These are phyloP conservation scores for Populus ilicifolia DNA, from an alignment of 345 rosid genomes.

Conservation along the genomic window DNA sequence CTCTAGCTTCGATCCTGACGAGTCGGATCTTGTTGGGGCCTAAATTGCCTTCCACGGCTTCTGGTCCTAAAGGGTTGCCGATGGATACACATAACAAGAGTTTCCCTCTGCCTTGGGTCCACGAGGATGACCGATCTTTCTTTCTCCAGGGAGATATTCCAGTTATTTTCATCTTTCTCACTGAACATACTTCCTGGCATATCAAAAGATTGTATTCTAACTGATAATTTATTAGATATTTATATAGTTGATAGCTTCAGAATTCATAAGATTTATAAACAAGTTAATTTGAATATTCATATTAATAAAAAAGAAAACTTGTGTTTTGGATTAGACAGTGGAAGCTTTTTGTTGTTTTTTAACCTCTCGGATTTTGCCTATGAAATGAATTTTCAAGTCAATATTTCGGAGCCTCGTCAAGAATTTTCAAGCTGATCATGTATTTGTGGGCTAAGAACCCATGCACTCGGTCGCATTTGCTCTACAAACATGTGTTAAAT, in stretches of 20 bases:
- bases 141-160: not conserved
- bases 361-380: too few relatives aligned
- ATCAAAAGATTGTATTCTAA: not conserved
- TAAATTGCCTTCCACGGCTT: not conserved
- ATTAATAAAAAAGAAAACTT: too few relatives aligned
- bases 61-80: not conserved
- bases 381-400: too few relatives aligned
- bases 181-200: not conserved
- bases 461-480: too few relatives aligned
- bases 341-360: too few relatives aligned
- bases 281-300: too few relatives aligned
- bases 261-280: fast-evolving
- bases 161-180: not conserved
- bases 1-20: not conserved
- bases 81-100: not conserved
- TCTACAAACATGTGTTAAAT: too few relatives aligned
- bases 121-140: not conserved
- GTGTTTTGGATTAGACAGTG: not conserved
- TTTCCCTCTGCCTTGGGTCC: not conserved
- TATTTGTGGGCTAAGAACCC: too few relatives aligned
- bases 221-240: fast-evolving
- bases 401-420: too few relatives aligned
- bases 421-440: too few relatives aligned
- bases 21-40: not conserved
- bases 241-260: fast-evolving